A percentile compares a stretch with the other conserved stretches of the same genome.
Evolutionary conservation across 495 filamentous ascomycete genomes (phyloP).

Genomic region (Podospora didyma): DNA sequence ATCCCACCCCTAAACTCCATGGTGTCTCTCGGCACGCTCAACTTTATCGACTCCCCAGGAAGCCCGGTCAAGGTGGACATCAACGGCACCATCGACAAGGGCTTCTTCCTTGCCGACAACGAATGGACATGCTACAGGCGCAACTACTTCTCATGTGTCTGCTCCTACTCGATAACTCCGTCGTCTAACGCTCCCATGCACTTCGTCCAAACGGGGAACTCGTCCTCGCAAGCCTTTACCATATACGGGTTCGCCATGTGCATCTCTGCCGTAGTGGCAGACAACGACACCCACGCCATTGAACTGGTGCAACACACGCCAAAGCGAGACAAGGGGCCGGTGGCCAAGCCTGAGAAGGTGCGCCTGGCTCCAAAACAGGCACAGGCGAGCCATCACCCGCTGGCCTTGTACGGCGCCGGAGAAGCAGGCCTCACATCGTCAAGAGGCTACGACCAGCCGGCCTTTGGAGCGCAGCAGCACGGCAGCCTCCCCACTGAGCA

Average conservation of each 20-base stretch:
- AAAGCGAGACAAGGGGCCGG: constrained; percentile 89
- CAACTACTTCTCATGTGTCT: constrained; percentile 90
- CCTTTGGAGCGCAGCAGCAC: constrained; percentile 32
- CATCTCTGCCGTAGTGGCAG: constrained; percentile 84
- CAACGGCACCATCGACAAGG: constrained; percentile 83
- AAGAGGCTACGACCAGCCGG: constrained; percentile 33
- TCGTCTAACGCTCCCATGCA: constrained; percentile 33
- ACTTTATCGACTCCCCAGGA: constrained; percentile 52
- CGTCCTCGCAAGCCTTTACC: constrained; percentile 38
- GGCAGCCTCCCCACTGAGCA: constrained; percentile 50
- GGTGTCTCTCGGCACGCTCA: constrained; percentile 52
- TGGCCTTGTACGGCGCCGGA: constrained; percentile 27
- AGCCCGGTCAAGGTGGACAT: constrained; percentile 67
- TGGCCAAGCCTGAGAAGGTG: constrained; percentile 69
- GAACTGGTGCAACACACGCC: constrained; percentile 93
- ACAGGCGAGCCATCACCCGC: constrained; percentile 40
- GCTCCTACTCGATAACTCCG: constrained; percentile 69
- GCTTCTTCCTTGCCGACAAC: constrained; percentile 79
- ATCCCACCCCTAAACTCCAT: constrained; percentile 61
- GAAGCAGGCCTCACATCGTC: constrained; percentile 36
- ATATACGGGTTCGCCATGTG: constrained; percentile 73
- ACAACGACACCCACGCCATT: constrained; percentile 69
- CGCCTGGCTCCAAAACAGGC: constrained; percentile 64
- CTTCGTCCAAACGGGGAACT: constrained; percentile 32
- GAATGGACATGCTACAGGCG: constrained; percentile 96